Evolutionary conservation across 176 grass and related monocot genomes (phyloP), one percentile per base, ranked within the genome.

Genomic region (Cymbopogon citratus): DNA sequence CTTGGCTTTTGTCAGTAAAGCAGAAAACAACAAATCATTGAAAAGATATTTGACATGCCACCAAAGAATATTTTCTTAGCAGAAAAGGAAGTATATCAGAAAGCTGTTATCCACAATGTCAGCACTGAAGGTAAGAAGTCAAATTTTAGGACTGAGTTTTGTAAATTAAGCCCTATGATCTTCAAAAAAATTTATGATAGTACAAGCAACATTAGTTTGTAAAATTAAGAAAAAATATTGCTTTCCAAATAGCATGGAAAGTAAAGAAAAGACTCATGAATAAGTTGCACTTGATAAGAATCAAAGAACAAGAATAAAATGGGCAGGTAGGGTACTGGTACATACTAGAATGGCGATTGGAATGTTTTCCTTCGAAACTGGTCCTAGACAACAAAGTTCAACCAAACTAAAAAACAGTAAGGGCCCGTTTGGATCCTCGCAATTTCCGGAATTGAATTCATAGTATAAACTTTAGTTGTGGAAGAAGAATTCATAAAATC

Each of bases 251-350:
- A 75, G 28, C 29, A 59, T 51, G 25, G 34, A 5, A 16, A 74
- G 11, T 33, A 12, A 35, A 61, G 14, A 33, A 33, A 33, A n/a
- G n/a, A n/a, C n/a, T n/a, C n/a, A n/a, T n/a, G n/a, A n/a, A n/a
- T n/a, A n/a, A n/a, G n/a, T n/a, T n/a, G n/a, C n/a, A n/a, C n/a
- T n/a, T n/a, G n/a, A n/a, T n/a, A n/a, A 21, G 66, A 45, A 75
- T 12, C 36, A 59, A 60, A 18, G 19, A 45, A 36, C 36, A 60
- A 80, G 45, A 66, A 74, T 86, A 74, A 80, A 81, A 77, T 45
- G 44, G 48, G 43, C 46, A 74, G 45, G 25, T 35, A 51, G 18
- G 27, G 36, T 43, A 23, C 29, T 81, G n/a, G n/a, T 81, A 68
- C 75, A 48, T 52, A 68, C 60, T 65, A 40, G 7, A 44, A 66